These are phyloP conservation scores for Clarireedia hainanense DNA, from an alignment of 2,329 filamentous ascomycete genomes.

Conservation along the genomic window DNA sequence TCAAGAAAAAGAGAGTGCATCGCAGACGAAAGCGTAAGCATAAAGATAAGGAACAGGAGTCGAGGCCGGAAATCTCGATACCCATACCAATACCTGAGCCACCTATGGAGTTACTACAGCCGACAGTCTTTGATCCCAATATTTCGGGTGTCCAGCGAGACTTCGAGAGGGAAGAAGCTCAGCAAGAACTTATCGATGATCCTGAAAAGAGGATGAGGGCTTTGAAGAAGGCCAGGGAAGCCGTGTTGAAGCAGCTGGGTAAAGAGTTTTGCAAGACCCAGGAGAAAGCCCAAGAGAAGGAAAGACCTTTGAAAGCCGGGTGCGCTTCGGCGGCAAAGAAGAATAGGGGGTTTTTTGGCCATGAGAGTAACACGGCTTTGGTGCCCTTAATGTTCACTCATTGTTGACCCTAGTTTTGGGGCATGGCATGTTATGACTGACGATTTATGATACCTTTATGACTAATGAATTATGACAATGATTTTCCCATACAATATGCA, in stretches of 20 bases:
- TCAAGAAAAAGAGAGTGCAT: conserved; percentile 35
- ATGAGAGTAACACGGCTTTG: conserved; percentile 45
- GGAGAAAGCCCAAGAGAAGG: conserved; percentile 16
- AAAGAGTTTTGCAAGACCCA: conserved; percentile 38
- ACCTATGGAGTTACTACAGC: conserved; percentile 39
- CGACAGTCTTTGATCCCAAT: conserved; percentile 44
- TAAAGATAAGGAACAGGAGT: conserved; percentile 25
- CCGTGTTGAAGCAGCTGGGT: conserved; percentile 50
- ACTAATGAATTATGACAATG: conserved; percentile 21
- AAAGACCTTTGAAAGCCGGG: neutral
- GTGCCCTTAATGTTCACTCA: conserved; percentile 55
- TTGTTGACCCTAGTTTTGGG: conserved; percentile 15
- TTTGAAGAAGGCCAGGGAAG: conserved; percentile 51
- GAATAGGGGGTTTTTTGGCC: conserved; percentile 16
- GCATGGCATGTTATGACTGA: neutral
- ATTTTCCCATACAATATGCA: neutral
- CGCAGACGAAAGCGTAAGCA: conserved; percentile 27
- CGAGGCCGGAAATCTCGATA: conserved; percentile 15
- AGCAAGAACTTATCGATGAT: conserved; percentile 50
- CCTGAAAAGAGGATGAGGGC: conserved; percentile 45
- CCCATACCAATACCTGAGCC: conserved; percentile 22
- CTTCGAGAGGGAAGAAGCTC: conserved; percentile 47
- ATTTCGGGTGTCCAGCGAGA: conserved; percentile 52
- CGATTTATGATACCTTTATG: conserved; percentile 4
- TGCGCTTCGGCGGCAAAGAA: conserved; percentile 20